Base-by-base conservation (phyloP, 2,329 filamentous ascomycete genomes). In the Alternaria dauci region DNA sequence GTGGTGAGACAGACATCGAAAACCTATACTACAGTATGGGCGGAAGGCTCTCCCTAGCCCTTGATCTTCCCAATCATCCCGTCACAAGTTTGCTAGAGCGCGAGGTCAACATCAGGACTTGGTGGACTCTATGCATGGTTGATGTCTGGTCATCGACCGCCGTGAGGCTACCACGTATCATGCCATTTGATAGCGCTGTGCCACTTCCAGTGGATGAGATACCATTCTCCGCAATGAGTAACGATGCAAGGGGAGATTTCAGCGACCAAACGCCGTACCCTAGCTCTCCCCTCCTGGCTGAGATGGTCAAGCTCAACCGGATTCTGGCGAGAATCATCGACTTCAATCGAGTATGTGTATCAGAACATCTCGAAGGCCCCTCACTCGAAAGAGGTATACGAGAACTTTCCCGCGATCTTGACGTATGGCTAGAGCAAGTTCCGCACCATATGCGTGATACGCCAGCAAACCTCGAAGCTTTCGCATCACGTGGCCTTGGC, bases 71-170 rank as follows among this genome's bases (percentile, higher is more conserved):
- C 6, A 71, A 66, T 57, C 62, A 59, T 2, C 67, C 65, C 16
- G 67, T 70, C 32, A 43, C 56, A 9, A 70, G 62, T 50, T 55
- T 67, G 12, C 46, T 71, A 12, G 69, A 71, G 41, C 67, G 67
- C 34, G 69, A 71, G 53, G 56, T 69, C 12, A 71, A 71, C 20
- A 70, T 70, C 42, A 65, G 69, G 61, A 67, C 62, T 32, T 71
- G 69, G 69, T 71, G 67, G 67, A 63, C 67, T 14, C 48, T 71
- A 14, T 69, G 66, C n/a, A 71, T 71, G 69, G 64, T 71, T 4
- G 69, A 71, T 44, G 69, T 71, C 14, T 71, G 69, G 69, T 71
- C 69, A 8, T 71, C 69, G 5, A 62, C 69, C 12, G 69, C 69
- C 5, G 67, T 70, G 32, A 67, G 58, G 42, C 53, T 71, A 14